Percentiles rank a stretch among this genome's conserved stretches.
Evolutionary conservation across 176 grass and related monocot genomes (phyloP).

Genomic region (Oryza officinalis): DNA sequence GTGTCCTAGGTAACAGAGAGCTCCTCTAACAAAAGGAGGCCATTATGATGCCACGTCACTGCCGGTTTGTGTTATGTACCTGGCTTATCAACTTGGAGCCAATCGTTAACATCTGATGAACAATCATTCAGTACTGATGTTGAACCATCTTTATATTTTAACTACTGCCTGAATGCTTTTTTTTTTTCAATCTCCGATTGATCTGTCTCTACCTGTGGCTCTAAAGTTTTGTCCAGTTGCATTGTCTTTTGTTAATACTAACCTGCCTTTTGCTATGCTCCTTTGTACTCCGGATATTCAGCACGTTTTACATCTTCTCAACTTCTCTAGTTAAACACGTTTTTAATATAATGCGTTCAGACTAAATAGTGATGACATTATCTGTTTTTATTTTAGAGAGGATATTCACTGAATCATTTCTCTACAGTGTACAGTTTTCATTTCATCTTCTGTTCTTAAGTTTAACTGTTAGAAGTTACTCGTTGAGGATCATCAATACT

Average conservation of each 20-base stretch:
- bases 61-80: not conserved
- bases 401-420: not conserved
- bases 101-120: not conserved
- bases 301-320: not conserved
- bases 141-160: not conserved
- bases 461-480: not conserved
- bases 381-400: too few species aligned
- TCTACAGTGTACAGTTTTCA: too few species aligned
- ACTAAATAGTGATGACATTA: not conserved
- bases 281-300: not conserved
- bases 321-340: not conserved
- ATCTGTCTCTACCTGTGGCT: not conserved
- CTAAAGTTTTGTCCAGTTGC: not conserved
- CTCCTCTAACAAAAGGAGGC: not conserved
- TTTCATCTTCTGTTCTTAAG: not conserved
- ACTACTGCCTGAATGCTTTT: not conserved
- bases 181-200: constrained; percentile 3
- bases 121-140: constrained; percentile 10
- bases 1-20: not conserved
- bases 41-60: constrained; percentile 27
- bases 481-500: not conserved
- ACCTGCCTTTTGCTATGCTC: not conserved
- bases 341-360: not conserved
- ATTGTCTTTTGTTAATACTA: constrained; percentile 5
- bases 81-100: constrained; percentile 24